Evolutionary conservation across 148 eudicot genomes (phyloP).

Genomic region (Rhododendron kiyosumense): DNA sequence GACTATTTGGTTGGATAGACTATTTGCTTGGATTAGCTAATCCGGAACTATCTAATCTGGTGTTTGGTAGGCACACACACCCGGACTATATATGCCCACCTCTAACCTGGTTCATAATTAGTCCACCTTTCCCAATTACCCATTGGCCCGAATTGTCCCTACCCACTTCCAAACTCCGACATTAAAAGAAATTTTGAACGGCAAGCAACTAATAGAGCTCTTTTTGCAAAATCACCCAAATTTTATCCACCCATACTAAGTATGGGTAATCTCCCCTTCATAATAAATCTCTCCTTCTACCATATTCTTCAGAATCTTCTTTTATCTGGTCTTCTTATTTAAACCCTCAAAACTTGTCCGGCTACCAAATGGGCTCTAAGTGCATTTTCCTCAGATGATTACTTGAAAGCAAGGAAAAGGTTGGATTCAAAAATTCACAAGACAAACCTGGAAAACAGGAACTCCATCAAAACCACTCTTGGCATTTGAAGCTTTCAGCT

Average conservation of each 20-base stretch:
- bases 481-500: slow-evolving; percentile 63
- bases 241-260: neutral
- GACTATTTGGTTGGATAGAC: neutral
- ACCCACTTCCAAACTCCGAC: neutral
- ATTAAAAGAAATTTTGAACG: neutral
- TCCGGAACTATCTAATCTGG: neutral
- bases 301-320: neutral
- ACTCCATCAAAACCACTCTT: slow-evolving; percentile 89
- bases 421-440: neutral
- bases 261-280: neutral
- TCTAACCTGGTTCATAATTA: too few species aligned
- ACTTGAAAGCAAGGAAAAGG: neutral
- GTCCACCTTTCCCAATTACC: too few species aligned
- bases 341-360: neutral
- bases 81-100: neutral
- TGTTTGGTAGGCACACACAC: neutral
- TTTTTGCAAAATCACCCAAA: neutral
- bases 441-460: slow-evolving; percentile 88
- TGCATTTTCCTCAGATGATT: neutral
- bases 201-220: neutral
- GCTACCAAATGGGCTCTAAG: neutral
- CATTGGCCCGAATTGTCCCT: too few species aligned
- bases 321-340: neutral
- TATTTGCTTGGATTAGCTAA: too few species aligned
- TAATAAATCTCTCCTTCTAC: neutral